Conservation (phyloP, 768 basidiomycete species). For the Cubamyces sp. region DNA sequence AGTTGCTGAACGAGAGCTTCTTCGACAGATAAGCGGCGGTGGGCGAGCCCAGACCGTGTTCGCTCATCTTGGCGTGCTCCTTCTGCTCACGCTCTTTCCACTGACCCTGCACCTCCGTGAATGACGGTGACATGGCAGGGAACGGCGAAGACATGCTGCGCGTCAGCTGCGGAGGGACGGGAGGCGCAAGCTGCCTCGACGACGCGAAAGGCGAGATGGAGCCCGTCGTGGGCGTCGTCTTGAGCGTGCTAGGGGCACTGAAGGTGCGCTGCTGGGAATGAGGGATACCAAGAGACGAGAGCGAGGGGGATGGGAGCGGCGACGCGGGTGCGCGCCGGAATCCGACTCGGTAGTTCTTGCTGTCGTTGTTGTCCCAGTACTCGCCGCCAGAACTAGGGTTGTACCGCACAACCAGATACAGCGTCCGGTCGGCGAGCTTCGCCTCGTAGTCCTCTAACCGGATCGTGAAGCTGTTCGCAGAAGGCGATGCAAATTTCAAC, state of each 20-base stretch:
- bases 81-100: constrained; percentile 16
- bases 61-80: constrained; percentile 16
- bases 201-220: constrained; percentile 9
- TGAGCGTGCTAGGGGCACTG: constrained; percentile 35
- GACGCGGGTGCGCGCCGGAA: constrained; percentile 49
- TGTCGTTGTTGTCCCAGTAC: constrained; percentile 93
- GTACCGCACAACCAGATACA: constrained; percentile 68
- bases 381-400: constrained; percentile 57
- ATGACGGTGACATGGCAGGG: constrained; percentile 14
- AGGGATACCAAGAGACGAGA: constrained; percentile 14
- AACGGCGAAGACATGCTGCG: constrained; percentile 20
- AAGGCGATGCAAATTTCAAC: constrained; percentile 58
- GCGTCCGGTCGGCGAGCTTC: constrained; percentile 50
- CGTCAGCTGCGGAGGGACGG: constrained; percentile 17
- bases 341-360: constrained; percentile 73
- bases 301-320: constrained; percentile 25
- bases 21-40: constrained; percentile 30
- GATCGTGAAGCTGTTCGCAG: constrained; percentile 50
- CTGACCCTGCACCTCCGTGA: constrained; percentile 4
- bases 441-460: constrained; percentile 72
- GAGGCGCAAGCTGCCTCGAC: constrained; percentile 12
- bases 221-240: constrained; percentile 34
- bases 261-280: constrained; percentile 37
- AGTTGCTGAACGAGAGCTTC: constrained; percentile 50
- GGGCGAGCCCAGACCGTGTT: constrained; percentile 14